These are phyloP conservation scores for Dictyostelium brefeldianum DNA, from an alignment of 78 protist species.

Conservation along the genomic window DNA sequence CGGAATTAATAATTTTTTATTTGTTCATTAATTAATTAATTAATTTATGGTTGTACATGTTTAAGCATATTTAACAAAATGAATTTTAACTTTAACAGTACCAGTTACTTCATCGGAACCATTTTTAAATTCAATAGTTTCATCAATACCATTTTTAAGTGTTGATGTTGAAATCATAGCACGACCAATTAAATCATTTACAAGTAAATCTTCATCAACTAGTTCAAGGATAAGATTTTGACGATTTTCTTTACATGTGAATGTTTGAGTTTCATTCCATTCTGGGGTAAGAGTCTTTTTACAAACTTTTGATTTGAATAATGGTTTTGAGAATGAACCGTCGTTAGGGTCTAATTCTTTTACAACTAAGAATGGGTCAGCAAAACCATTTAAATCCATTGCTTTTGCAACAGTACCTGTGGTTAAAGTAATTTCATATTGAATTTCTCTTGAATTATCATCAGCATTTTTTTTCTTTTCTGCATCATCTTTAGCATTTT, in stretches of 20 bases:
- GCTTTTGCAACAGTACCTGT: background rate
- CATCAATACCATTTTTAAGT: background rate
- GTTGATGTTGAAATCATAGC: background rate
- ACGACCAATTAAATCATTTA: slow-evolving; percentile 52
- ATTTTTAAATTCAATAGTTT: background rate
- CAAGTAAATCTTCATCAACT: slow-evolving; percentile 19
- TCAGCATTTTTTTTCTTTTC: background rate
- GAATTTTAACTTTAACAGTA: background rate
- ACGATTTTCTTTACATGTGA: background rate
- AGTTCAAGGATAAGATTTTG: background rate
- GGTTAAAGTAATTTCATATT: background rate
- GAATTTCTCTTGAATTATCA: background rate
- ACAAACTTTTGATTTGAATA: background rate
- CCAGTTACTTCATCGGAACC: background rate
- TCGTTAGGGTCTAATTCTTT: background rate
- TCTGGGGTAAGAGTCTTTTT: background rate
- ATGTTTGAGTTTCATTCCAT: background rate
- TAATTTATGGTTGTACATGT: no score
- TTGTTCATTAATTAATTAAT: no score
- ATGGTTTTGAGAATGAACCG: background rate
- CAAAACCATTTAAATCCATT: background rate
- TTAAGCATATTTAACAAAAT: no score
- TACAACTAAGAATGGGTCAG: background rate
- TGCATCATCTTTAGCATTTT: background rate
- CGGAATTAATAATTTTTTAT: no score